Conservation (phyloP, 495 filamentous ascomycete species). For the Hyaloscypha bicolor region DNA sequence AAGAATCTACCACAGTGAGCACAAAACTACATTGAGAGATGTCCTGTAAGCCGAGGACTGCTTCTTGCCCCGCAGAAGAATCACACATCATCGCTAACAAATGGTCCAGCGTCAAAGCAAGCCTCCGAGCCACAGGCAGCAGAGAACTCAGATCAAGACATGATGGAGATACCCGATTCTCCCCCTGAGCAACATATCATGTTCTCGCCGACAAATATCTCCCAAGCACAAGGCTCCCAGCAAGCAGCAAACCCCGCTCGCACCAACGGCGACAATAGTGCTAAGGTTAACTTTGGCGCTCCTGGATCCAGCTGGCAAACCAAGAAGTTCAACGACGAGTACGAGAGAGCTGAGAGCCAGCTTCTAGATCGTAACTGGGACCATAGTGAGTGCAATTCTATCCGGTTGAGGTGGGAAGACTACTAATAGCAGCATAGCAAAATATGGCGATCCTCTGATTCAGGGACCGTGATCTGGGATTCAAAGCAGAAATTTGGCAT, state of each 20-base stretch:
- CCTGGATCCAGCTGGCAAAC: conserved; percentile 32
- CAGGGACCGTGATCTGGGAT: not conserved
- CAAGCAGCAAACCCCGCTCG: conserved; percentile 13
- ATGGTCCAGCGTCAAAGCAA: not conserved
- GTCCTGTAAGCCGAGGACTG: conserved; percentile 13
- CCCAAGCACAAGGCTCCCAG: conserved; percentile 2
- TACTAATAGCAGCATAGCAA: conserved; percentile 21
- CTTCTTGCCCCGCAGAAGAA: conserved; percentile 4
- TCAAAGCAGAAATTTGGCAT: not conserved
- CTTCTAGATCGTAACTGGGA: conserved; percentile 28
- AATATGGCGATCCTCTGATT: conserved; percentile 35
- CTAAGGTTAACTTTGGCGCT: conserved; percentile 24
- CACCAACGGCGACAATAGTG: conserved; percentile 22
- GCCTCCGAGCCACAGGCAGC: not conserved
- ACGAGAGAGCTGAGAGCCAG: conserved; percentile 23
- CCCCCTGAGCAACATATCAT: conserved; percentile 19
- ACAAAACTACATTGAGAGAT: not conserved
- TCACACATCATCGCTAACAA: not conserved
- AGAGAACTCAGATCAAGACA: conserved; percentile 14
- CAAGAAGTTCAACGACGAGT: conserved; percentile 34
- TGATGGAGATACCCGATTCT: conserved; percentile 31
- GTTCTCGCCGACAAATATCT: not conserved
- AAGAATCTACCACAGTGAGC: conserved; percentile 2
- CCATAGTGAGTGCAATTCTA: conserved; percentile 14
- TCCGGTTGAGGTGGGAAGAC: not conserved